Percentiles rank a stretch among this genome's conserved stretches.
Conservation (phyloP, 768 basidiomycete genomes). For the Chiua virens region DNA sequence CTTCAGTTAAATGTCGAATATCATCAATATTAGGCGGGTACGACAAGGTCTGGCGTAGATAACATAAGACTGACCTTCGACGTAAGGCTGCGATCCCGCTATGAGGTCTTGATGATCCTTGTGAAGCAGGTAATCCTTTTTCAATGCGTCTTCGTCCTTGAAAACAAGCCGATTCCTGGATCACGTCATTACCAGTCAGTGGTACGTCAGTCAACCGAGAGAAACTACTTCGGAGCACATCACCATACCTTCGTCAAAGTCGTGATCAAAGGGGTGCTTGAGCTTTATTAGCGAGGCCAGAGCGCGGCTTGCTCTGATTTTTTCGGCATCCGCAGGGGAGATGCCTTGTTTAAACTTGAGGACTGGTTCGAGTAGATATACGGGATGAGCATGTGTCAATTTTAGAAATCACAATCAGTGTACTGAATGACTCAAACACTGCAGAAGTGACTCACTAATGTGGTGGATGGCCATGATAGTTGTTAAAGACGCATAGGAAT, state of each 20-base stretch:
- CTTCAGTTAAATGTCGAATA: constrained; percentile 22
- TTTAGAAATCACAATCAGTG: neutral
- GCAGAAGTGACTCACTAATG: constrained; percentile 13
- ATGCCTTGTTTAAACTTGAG: constrained; percentile 21
- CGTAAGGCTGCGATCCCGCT: constrained; percentile 1
- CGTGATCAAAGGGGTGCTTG: constrained; percentile 18
- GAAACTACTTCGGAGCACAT: too few relatives aligned
- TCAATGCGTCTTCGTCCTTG: constrained; percentile 14
- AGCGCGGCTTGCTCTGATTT: neutral
- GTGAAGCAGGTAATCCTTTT: constrained; percentile 11
- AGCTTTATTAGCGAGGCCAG: constrained; percentile 19
- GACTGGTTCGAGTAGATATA: constrained; percentile 2
- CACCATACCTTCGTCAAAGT: constrained; percentile 23
- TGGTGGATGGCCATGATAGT: constrained; percentile 20
- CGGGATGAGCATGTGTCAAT: too few relatives aligned
- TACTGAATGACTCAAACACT: neutral
- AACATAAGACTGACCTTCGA: constrained; percentile 18
- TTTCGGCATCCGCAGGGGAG: constrained; percentile 2
- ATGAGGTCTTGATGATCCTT: constrained; percentile 12
- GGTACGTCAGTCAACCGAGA: too few relatives aligned
- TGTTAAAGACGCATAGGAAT: too few relatives aligned
- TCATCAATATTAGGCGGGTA: neutral
- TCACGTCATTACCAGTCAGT: too few relatives aligned
- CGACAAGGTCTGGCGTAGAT: neutral
- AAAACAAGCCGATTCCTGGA: constrained; percentile 26